Evolutionary conservation across 1,139 yeast species (phyloP), one percentile per base, ranked within the genome.

Genomic region (Nematodospora anomalae): DNA sequence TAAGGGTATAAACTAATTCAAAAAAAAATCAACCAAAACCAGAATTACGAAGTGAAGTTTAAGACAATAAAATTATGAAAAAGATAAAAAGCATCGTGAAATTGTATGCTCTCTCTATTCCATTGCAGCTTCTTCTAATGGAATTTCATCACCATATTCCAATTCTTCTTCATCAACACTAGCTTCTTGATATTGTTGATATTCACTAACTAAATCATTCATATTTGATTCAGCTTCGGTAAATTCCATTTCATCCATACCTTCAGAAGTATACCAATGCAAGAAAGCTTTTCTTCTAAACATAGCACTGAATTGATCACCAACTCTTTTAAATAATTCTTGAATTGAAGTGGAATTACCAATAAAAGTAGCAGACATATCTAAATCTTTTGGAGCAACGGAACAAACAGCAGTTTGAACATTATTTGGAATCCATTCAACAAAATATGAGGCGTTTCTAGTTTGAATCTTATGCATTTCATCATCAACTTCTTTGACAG

Each of bases 391-490:
- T 53, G 96, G 96, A 30, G 96, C 86, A 46, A 87, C 92, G 13
- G 92, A 81, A 67, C 95, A 87, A 42, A 88, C 88, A 40, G 95
- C 92, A 27, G 95, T 85, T 71, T 89, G 96, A 47, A 89, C 96
- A 60, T 89, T 89, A 66, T 88, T 88, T 58, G 97, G 96, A 67
- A 89, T 89, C 96, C 96, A 89, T 64, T 89, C 96, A 41, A 89
- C 97, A 57, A 87, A 87, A 61, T 83, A 80, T 40, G 82, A 78
- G 15, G 89, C 74, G 64, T 87, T 83, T 64, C 84, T 82, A 43
- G 84, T 79, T 69, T 88, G 95, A 43, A 85, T 86, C 59, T 80
- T 80, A 63, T 72, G 79, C 90, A 88, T 86, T 64, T 87, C 95
- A 58, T 88, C 96, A 60, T 88, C 96, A 46, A 88, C 96, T 67